Evolutionary conservation across 208 protist species (phyloP).

Genomic region (Wallacemonas sp.): DNA sequence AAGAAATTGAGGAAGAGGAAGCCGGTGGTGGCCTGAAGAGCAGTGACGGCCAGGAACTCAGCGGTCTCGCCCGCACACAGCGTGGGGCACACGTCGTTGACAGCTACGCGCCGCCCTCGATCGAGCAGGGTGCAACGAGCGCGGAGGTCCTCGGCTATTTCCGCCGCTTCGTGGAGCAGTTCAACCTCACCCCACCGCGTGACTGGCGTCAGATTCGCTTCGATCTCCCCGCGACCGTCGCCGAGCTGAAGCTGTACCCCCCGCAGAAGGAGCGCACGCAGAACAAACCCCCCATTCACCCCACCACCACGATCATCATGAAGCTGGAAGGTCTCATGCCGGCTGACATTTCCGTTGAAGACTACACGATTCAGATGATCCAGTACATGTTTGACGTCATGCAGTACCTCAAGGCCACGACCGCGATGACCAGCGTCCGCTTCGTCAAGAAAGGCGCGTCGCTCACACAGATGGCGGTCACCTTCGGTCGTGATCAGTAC

Average conservation of each 20-base stretch:
- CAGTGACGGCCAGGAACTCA: slow-evolving; percentile 11
- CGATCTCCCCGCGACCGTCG: slow-evolving; percentile 70
- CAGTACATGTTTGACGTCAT: slow-evolving; percentile 82
- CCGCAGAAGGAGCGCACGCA: slow-evolving; percentile 55
- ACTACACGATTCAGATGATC: slow-evolving; percentile 76
- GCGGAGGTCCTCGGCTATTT: slow-evolving; percentile 58
- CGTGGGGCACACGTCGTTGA: slow-evolving; percentile 5
- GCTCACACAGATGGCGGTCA: slow-evolving; percentile 75
- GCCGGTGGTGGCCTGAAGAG: slow-evolving; percentile 9
- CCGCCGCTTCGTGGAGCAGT: slow-evolving; percentile 42
- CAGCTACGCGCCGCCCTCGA: slow-evolving; percentile 5
- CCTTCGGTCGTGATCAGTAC: slow-evolving; percentile 56
- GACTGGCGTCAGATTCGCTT: slow-evolving; percentile 75
- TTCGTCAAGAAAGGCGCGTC: slow-evolving; percentile 78
- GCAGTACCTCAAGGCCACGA: slow-evolving; percentile 56
- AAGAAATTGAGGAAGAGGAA: slow-evolving; percentile 8
- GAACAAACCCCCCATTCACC: slow-evolving; percentile 32
- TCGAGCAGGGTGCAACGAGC: not conserved
- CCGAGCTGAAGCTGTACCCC: slow-evolving; percentile 72
- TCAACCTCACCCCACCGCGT: slow-evolving; percentile 57
- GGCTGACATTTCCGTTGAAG: slow-evolving; percentile 56
- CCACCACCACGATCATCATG: slow-evolving; percentile 65
- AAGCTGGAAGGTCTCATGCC: slow-evolving; percentile 57
- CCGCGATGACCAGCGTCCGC: slow-evolving; percentile 75
- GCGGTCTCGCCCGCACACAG: slow-evolving; percentile 1